Conservation (phyloP, 148 eudicot genomes). For the Amaranthus palmeri region DNA sequence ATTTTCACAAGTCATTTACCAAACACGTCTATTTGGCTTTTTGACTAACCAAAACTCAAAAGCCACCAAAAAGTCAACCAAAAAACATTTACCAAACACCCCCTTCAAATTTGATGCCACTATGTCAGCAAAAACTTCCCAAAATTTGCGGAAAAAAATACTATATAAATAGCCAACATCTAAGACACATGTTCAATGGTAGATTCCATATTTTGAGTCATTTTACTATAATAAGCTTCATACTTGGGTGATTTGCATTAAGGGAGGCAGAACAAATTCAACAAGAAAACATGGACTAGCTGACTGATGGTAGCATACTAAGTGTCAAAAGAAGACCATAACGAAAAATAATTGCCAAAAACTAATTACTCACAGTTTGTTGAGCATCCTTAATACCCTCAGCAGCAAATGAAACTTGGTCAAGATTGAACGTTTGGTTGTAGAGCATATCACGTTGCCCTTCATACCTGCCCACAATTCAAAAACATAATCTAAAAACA, state of each 20-base stretch:
- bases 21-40: too few relatives aligned
- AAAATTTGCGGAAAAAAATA: neutral
- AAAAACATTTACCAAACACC: neutral
- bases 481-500: neutral
- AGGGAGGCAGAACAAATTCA: neutral
- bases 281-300: neutral
- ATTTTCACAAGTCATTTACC: too few relatives aligned
- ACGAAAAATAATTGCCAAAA: neutral
- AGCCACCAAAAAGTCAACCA: too few relatives aligned
- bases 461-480: slow-evolving; percentile 67
- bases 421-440: slow-evolving; percentile 95
- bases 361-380: slow-evolving; percentile 72
- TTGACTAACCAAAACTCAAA: too few relatives aligned
- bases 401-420: slow-evolving; percentile 90
- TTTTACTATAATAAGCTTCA: neutral
- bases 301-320: neutral
- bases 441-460: slow-evolving; percentile 97
- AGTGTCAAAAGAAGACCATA: slow-evolving; percentile 1
- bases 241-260: neutral
- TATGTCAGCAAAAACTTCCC: neutral
- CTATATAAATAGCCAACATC: neutral
- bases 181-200: neutral
- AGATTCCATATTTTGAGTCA: neutral
- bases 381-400: slow-evolving; percentile 98
- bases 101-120: neutral